Percentiles rank a stretch among this genome's conserved stretches.
Conservation (phyloP, 2,329 filamentous ascomycete genomes). For the Apiospora aurea region DNA sequence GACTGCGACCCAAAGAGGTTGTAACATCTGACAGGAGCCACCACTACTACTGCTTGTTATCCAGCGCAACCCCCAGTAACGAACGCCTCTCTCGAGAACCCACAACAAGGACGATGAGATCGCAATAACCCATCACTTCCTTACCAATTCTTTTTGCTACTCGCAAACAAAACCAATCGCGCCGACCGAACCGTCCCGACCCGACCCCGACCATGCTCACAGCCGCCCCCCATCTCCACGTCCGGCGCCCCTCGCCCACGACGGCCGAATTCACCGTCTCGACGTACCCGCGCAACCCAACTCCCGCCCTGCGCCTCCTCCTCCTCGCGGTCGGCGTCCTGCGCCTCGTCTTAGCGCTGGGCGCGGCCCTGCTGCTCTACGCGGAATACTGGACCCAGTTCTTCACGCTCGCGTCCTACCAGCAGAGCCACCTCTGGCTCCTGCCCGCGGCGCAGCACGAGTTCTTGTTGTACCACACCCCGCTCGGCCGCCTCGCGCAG, state of each 20-base stretch:
- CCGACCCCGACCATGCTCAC: slow-evolving; percentile 61
- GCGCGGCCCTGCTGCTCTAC: slow-evolving; percentile 57
- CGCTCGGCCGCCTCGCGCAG: slow-evolving; percentile 42
- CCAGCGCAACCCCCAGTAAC: background rate
- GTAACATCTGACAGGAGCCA: background rate
- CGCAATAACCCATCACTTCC: background rate
- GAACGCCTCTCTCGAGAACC: background rate
- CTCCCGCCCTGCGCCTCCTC: slow-evolving; percentile 55
- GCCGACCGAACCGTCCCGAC: slow-evolving; percentile 27
- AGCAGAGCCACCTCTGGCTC: slow-evolving; percentile 34
- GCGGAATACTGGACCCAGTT: slow-evolving; percentile 53
- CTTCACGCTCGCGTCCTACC: slow-evolving; percentile 30
- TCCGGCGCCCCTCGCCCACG: slow-evolving; percentile 78
- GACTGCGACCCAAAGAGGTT: background rate
- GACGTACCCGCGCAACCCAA: slow-evolving; percentile 66
- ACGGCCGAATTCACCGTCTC: slow-evolving; percentile 94
- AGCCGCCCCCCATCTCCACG: slow-evolving; percentile 64
- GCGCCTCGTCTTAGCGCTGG: slow-evolving; percentile 50
- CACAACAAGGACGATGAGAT: background rate
- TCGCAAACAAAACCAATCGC: background rate
- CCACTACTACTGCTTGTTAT: background rate
- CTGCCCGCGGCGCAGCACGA: slow-evolving; percentile 27
- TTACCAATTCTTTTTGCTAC: background rate
- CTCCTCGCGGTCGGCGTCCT: slow-evolving; percentile 51
- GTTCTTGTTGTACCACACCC: slow-evolving; percentile 33